Conservation (phyloP, 257 asterid species). For the Galeopsis tetrahit region DNA sequence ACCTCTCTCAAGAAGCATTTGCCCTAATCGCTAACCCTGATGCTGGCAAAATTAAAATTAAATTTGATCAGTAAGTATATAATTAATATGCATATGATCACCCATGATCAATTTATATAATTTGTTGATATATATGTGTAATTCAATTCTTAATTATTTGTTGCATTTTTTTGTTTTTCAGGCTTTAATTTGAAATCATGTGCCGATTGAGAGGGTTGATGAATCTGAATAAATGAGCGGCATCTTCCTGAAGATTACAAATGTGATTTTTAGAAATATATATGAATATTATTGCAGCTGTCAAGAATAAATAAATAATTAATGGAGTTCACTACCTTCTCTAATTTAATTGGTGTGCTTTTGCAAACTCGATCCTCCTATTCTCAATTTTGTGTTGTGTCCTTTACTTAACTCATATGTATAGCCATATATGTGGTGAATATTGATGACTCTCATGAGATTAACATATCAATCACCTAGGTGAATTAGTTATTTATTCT, state of each 20-base stretch:
- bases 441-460: no score
- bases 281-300: neutral
- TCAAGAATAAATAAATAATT: neutral
- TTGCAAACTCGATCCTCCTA: no score
- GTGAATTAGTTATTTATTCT: no score
- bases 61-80: constrained; percentile 42
- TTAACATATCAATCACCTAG: no score
- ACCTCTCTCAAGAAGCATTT: constrained; percentile 59
- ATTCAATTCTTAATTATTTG: neutral
- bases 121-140: no score
- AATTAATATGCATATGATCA: no score
- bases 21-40: constrained; percentile 46
- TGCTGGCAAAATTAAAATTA: constrained; percentile 50
- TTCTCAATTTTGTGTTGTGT: no score
- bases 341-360: no score
- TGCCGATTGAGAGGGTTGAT: neutral
- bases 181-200: constrained; percentile 10
- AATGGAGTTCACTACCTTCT: no score
- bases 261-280: neutral
- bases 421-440: no score
- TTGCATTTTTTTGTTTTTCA: neutral
- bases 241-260: neutral
- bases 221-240: neutral
- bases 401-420: no score
- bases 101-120: no score